Evolutionary conservation across 768 basidiomycete species (phyloP).

Genomic region (Tricholoma bakamatsutake): DNA sequence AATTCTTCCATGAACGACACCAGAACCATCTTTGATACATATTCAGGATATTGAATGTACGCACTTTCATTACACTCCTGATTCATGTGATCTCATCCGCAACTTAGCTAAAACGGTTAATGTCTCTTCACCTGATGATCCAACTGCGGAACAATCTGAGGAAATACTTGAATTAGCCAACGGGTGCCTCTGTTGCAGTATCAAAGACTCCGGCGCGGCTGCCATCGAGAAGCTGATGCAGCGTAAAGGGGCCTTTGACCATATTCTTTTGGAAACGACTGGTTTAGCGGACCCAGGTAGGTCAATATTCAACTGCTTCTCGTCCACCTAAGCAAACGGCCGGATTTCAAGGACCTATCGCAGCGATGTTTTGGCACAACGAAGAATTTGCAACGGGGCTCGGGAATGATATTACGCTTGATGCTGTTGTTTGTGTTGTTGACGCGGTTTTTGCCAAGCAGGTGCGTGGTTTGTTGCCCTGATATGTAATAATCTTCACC

Average conservation of each 20-base stretch:
- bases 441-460: constrained; percentile 77
- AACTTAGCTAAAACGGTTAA: constrained; percentile 78
- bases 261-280: constrained; percentile 93
- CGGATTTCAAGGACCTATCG: constrained; percentile 60
- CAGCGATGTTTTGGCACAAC: constrained; percentile 83
- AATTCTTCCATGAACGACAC: constrained; percentile 22
- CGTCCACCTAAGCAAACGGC: neutral
- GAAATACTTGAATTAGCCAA: constrained; percentile 92
- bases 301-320: neutral
- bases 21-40: neutral
- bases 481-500: neutral
- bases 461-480: constrained; percentile 15
- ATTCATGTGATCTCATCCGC: constrained; percentile 1
- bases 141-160: constrained; percentile 60
- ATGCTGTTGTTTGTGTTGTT: constrained; percentile 90
- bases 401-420: constrained; percentile 65
- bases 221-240: constrained; percentile 92
- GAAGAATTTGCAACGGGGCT: constrained; percentile 72
- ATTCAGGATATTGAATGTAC: constrained; percentile 86
- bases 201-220: constrained; percentile 89
- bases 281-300: constrained; percentile 92
- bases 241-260: constrained; percentile 84
- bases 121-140: constrained; percentile 61
- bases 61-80: constrained; percentile 8
- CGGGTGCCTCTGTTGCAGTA: constrained; percentile 97